Base-by-base conservation (phyloP, 2,329 filamentous ascomycete species). In the Aureobasidium sp. region DNA sequence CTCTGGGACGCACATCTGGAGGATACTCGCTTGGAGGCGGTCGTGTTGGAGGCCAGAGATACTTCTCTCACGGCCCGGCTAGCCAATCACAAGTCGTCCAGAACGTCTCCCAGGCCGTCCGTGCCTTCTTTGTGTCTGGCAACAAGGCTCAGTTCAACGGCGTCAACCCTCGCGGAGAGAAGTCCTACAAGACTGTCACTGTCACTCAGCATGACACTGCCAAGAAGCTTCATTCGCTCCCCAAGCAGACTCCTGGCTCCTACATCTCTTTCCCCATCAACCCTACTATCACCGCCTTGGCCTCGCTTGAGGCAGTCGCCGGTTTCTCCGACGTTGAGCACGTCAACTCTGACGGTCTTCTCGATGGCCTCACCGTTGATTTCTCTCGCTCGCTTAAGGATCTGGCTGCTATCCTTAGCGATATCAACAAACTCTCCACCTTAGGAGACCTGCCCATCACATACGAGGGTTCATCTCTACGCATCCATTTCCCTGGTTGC, bases 31-130 rank as follows among this genome's bases (percentile, higher is more conserved):
- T 90, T 62, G 70, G 70, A 30, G 90, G 90, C 34, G 87, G 87
- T 36, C 81, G 86, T 50, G 73, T 84, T 63, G 86, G 89, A 66
- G 89, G 88, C 48, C 85, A 86, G 29, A 84, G 93, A 66, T 93
- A 93, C 78, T 97, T 97, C 77, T 95, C 91, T 1, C 92, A 97
- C 76, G 84, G 86, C 0, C 91, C 93, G 1, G 88, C 90, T 10
- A 85, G 87, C 8, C 91, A 91, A 42, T 91, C 92, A 1, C 90
- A 97, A 73, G 91, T 97, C 49, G 84, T 97, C 57, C 89, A 94
- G 74, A 96, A 96, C 75, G 93, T 97, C n/a, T 96, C 91, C 13
- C 87, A 91, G 68, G 94, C 91, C 5, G 87, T 97, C 70, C 86
- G 94, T 59, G 92, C 91, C 13, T 97, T 99, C 76, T 88, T 90